A percentile compares a stretch with the other conserved stretches of the same genome.
Evolutionary conservation across 257 asterid species (phyloP).

Genomic region (Leptodermis oblonga): DNA sequence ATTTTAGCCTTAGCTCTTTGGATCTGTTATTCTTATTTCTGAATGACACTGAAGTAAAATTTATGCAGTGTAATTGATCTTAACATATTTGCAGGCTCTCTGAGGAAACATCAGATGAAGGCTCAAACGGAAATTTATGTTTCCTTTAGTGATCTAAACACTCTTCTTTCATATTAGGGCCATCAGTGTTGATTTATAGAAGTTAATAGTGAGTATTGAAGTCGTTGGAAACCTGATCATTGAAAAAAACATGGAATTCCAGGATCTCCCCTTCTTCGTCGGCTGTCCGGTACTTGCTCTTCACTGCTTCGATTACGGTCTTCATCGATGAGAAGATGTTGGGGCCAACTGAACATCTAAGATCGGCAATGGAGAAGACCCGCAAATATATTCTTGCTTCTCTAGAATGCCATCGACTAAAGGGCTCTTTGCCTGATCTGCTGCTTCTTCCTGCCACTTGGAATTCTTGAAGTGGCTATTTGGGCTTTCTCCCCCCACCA

Average conservation of each 20-base stretch:
- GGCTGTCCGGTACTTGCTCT: slow-evolving; percentile 19
- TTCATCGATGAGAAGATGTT: slow-evolving; percentile 41
- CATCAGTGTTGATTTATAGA: too few species aligned
- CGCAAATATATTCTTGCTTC: background rate
- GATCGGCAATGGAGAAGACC: slow-evolving; percentile 35
- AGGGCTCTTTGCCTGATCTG: background rate
- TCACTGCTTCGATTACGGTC: slow-evolving; percentile 38
- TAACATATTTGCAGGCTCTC: too few species aligned
- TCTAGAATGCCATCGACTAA: background rate
- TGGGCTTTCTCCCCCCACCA: slow-evolving; percentile 11
- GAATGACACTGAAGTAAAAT: too few species aligned
- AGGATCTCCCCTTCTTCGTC: background rate
- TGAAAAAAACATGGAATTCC: slow-evolving; percentile 5
- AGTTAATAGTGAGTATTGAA: slow-evolving; percentile 13
- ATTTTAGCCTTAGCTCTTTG: too few species aligned
- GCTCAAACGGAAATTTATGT: too few species aligned
- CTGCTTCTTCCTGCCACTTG: background rate
- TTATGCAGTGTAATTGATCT: too few species aligned
- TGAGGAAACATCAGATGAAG: too few species aligned
- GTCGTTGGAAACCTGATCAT: slow-evolving; percentile 6
- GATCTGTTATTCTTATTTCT: too few species aligned
- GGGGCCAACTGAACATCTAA: slow-evolving; percentile 52
- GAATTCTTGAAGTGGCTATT: slow-evolving; percentile 9
- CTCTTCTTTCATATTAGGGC: too few species aligned
- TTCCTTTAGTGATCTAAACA: too few species aligned